Conservation (phyloP, 169 alveolate genomes). For the Eimeria tenella region DNA sequence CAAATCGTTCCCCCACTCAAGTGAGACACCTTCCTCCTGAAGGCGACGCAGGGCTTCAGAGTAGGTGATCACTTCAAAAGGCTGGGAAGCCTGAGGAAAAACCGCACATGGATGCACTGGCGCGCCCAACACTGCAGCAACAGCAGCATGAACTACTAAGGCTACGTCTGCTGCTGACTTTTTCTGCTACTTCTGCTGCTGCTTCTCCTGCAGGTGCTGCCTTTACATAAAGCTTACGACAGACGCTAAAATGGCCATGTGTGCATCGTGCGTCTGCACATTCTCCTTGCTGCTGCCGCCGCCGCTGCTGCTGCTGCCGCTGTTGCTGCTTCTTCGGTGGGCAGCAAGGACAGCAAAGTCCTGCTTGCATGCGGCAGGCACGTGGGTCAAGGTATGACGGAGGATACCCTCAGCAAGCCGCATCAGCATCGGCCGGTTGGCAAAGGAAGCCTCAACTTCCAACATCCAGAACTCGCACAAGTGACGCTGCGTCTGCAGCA, state of each 20-base stretch:
- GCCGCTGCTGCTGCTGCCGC: not conserved
- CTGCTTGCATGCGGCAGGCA: not conserved
- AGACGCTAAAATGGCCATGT: not conserved
- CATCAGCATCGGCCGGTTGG: conserved; percentile 90
- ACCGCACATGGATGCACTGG: not conserved
- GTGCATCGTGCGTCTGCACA: not conserved
- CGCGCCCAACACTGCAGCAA: not conserved
- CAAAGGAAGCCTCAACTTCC: conserved; percentile 97
- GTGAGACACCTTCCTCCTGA: conserved; percentile 2
- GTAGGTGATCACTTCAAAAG: not conserved
- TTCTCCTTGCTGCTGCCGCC: not conserved
- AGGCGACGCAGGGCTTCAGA: conserved; percentile 10
- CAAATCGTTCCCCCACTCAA: conserved; percentile 15
- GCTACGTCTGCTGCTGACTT: not conserved
- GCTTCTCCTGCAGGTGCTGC: not conserved
- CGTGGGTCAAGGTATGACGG: conserved; percentile 91
- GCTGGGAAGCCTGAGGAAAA: not conserved
- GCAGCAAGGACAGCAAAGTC: conserved; percentile 16
- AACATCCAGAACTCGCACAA: conserved; percentile 99
- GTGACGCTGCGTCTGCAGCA: conserved; percentile 86
- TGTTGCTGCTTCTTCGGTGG: not conserved
- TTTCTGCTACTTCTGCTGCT: conserved; percentile 13
- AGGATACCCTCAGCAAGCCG: conserved; percentile 97
- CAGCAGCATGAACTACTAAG: not conserved
- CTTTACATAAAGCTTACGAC: not conserved